Evolutionary conservation across 495 filamentous ascomycete species (phyloP).

Genomic region (Saxispiralis lemnorum): DNA sequence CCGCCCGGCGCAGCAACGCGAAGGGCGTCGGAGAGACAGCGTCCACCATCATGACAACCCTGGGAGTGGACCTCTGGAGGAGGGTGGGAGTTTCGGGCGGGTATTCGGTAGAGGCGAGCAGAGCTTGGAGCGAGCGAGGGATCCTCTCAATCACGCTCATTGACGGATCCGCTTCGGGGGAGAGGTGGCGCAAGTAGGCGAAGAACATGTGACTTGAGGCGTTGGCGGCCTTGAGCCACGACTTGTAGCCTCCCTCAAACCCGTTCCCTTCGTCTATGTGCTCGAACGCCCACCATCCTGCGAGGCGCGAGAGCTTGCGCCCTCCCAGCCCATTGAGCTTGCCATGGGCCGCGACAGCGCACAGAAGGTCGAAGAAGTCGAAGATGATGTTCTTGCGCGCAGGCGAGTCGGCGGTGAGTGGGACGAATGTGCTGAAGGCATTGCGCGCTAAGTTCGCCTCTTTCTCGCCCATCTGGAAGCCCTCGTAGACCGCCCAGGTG

Average conservation of each 20-base stretch:
- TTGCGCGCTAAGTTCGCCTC: constrained; percentile 85
- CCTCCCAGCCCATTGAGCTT: constrained; percentile 89
- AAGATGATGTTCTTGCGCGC: constrained; percentile 78
- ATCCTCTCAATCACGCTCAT: constrained; percentile 62
- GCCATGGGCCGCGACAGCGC: constrained; percentile 63
- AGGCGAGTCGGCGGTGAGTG: constrained; percentile 78
- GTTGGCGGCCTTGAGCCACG: constrained; percentile 78
- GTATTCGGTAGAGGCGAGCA: constrained; percentile 87
- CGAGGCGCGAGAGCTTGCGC: constrained; percentile 82
- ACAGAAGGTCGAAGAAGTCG: constrained; percentile 87
- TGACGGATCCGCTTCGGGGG: constrained; percentile 54
- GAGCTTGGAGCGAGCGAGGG: constrained; percentile 74
- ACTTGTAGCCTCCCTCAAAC: constrained; percentile 88
- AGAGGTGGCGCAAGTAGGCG: constrained; percentile 78
- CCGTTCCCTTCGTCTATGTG: constrained; percentile 68
- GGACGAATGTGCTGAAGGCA: constrained; percentile 91
- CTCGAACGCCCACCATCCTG: constrained; percentile 98
- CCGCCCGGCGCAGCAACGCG: constrained; percentile 73
- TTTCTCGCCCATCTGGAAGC: constrained; percentile 87
- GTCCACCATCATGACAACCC: constrained; percentile 92
- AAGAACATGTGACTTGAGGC: constrained; percentile 95
- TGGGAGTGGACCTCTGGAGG: constrained; percentile 63
- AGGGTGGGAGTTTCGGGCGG: constrained; percentile 65
- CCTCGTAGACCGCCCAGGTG: constrained; percentile 89
- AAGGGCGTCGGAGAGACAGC: constrained; percentile 91